Evolutionary conservation across 345 rosid species (phyloP), one percentile per base, ranked within the genome.

Genomic region (Populus alba): DNA sequence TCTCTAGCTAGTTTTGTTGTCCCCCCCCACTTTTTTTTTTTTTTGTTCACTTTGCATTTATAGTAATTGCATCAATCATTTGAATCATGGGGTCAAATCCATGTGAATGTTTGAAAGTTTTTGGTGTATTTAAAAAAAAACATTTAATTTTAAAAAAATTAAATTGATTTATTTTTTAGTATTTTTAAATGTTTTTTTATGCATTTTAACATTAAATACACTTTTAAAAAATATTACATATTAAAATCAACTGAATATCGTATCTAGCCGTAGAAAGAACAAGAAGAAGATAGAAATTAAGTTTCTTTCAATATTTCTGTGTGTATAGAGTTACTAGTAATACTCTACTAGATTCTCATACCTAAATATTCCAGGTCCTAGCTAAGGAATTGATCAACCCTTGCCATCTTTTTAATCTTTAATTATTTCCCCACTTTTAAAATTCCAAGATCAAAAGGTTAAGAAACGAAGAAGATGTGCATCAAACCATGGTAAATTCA

Each of bases 81-180:
- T n/a, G 66, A 23, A 23, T 51, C 13, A 71, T 71, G 76, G 81
- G 75, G 66, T 76, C 76, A 65, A 72, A 47, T 76, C 53, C 35
- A 33, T 3, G 5, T 4, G 35, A 33, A 3, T 5, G 37, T 33
- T 33, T 33, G 5, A 33, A 33, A 33, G 5, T 33, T 33, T 4
- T 33, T 0, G 37, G 4, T 4, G 6, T 4, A 33, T 33, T 33
- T 33, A 33, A 33, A 33, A 33, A 33, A 33, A 33, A 33, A 33
- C 3, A 5, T 33, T 33, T 33, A 33, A 33, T 33, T 33, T 33
- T 0, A 33, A 33, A 33, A 33, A 33, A 1, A 31, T 31, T 31
- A 31, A 31, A 33, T 33, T 33, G 6, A 33, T 33, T 33, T 33
- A 33, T 33, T 33, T 33, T 4, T 33, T 4, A 4, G 6, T 33